Percentiles rank a stretch among this genome's conserved stretches.
Evolutionary conservation across 2,329 filamentous ascomycete species (phyloP).

Genomic region (Aspergillus ochraceus): DNA sequence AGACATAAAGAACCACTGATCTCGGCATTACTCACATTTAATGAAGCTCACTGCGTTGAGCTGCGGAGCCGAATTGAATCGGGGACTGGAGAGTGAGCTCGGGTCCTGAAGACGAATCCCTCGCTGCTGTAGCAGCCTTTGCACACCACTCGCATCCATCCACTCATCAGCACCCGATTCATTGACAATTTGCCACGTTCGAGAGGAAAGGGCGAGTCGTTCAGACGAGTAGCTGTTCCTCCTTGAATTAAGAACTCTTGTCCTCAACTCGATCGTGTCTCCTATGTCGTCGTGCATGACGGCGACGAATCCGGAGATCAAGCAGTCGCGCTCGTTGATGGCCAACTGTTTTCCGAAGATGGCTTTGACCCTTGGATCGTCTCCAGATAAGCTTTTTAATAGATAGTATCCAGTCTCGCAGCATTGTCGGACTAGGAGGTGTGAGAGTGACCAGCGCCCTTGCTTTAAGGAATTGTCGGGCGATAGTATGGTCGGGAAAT

Average conservation of each 20-base stretch:
- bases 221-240: conserved; percentile 12
- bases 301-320: no score
- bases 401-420: conserved; percentile 22
- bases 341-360: conserved; percentile 13
- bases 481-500: no score
- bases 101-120: conserved; percentile 15
- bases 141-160: conserved; percentile 27
- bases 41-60: conserved; percentile 18
- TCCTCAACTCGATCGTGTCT: conserved; percentile 14
- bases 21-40: conserved; percentile 17
- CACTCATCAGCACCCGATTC: conserved; percentile 17
- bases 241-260: conserved; percentile 17
- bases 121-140: conserved; percentile 19
- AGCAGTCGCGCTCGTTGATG: no score
- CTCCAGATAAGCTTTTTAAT: conserved; percentile 11
- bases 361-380: conserved; percentile 9
- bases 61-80: conserved; percentile 8
- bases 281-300: conserved; percentile 17
- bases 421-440: conserved; percentile 23
- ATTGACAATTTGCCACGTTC: conserved; percentile 18
- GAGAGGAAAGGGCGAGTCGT: conserved; percentile 11
- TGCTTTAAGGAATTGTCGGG: conserved; percentile 7
- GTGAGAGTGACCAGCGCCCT: conserved; percentile 18
- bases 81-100: conserved; percentile 8
- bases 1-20: background rate